Conservation (phyloP, 805 yeast species). For the Cyberlindnera lachancei region DNA sequence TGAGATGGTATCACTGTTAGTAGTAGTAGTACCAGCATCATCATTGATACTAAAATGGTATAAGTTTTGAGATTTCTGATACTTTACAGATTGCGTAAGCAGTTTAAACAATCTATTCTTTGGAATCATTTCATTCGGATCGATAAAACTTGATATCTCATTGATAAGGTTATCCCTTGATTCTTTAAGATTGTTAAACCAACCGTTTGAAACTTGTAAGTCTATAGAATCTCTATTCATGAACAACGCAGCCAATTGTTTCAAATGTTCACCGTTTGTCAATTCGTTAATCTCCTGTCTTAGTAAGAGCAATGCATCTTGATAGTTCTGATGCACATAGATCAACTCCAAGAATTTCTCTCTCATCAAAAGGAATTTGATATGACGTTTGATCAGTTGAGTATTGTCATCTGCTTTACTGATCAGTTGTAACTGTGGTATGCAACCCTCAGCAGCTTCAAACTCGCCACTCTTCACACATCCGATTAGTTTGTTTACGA, state of each 20-base stretch:
- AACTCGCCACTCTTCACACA: slow-evolving; percentile 36
- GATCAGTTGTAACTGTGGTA: slow-evolving; percentile 18
- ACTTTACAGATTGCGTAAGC: slow-evolving; percentile 41
- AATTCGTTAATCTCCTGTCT: slow-evolving; percentile 30
- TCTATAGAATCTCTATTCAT: slow-evolving; percentile 18
- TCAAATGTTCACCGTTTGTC: slow-evolving; percentile 16
- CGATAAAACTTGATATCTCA: slow-evolving; percentile 37
- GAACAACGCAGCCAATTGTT: slow-evolving; percentile 24
- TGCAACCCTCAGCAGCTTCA: slow-evolving; percentile 27
- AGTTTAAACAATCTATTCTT: slow-evolving; percentile 42
- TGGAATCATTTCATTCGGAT: slow-evolving; percentile 48
- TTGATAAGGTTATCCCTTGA: slow-evolving; percentile 36
- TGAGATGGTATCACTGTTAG: slow-evolving; percentile 20
- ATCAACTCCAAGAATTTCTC: slow-evolving; percentile 35
- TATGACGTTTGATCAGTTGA: slow-evolving; percentile 11
- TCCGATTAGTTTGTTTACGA: slow-evolving; percentile 32
- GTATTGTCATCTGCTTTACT: slow-evolving; percentile 10
- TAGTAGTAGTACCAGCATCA: too few species aligned
- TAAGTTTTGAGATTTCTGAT: slow-evolving; percentile 34
- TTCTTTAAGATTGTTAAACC: slow-evolving; percentile 21
- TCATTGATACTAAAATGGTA: slow-evolving; percentile 29
- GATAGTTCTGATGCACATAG: slow-evolving; percentile 25
- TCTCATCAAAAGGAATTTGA: slow-evolving; percentile 30
- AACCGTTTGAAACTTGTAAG: slow-evolving; percentile 22
- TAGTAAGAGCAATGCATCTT: slow-evolving; percentile 30